Percentiles rank a stretch among this genome's conserved stretches.
Evolutionary conservation across 129 eudicot genomes (phyloP).

Genomic region (Arctium lappa): DNA sequence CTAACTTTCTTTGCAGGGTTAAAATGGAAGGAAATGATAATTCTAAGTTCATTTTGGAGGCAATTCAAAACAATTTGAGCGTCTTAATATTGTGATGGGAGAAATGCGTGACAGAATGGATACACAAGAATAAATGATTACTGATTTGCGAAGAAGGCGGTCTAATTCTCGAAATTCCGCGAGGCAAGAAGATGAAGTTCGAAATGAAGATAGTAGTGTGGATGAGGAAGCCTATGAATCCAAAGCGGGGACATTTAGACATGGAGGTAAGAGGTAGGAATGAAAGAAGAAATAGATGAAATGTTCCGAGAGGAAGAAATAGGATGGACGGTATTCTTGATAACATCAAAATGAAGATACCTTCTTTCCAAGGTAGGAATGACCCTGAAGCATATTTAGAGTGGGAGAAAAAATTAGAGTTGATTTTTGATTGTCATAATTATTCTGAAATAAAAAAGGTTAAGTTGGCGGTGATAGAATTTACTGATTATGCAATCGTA

Average conservation of each 20-base stretch:
- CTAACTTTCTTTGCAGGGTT: background rate
- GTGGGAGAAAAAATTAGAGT: background rate
- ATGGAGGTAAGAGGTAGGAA: background rate
- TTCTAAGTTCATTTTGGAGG: background rate
- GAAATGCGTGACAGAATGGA: background rate
- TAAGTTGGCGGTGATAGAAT: background rate
- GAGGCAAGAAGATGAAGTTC: background rate
- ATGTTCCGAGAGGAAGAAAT: too few species aligned
- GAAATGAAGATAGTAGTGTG: background rate
- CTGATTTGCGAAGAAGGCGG: background rate
- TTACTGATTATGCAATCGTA: background rate
- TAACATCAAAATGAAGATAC: background rate
- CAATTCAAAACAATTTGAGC: background rate
- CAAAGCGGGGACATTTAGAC: background rate
- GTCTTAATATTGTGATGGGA: background rate
- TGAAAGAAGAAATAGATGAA: background rate
- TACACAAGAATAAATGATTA: background rate
- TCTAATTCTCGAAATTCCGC: background rate
- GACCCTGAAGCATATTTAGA: background rate
- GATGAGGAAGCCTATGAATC: background rate
- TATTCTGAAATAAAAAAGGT: background rate
- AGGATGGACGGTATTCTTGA: background rate
- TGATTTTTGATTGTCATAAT: background rate
- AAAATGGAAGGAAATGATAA: background rate
- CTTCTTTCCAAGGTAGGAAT: constrained; percentile 1